These are phyloP conservation scores for Penicillium alfredii DNA, from an alignment of 495 filamentous ascomycete genomes.

Conservation along the genomic window DNA sequence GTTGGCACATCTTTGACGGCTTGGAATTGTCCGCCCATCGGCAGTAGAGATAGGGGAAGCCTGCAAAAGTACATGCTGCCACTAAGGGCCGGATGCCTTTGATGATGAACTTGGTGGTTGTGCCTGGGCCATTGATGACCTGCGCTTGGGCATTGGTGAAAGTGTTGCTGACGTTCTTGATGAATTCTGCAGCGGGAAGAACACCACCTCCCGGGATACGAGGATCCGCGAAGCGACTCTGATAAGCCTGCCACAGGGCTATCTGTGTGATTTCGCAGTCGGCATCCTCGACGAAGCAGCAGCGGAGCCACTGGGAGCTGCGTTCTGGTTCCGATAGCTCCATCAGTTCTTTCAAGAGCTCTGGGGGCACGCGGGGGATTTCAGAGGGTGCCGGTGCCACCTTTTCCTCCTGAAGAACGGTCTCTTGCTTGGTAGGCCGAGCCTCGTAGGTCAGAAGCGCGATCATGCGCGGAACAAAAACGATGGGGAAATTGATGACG, in stretches of 20 bases:
- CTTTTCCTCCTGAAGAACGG: constrained; percentile 41
- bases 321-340: constrained; percentile 77
- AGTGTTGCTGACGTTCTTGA: constrained; percentile 82
- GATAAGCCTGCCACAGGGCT: constrained; percentile 93
- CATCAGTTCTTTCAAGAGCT: constrained; percentile 71
- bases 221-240: constrained; percentile 63
- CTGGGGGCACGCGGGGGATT: constrained; percentile 68
- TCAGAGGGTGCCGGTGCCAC: constrained; percentile 47
- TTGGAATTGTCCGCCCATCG: constrained; percentile 46
- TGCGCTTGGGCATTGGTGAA: constrained; percentile 76
- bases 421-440: constrained; percentile 34
- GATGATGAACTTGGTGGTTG: constrained; percentile 81
- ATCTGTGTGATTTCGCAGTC: constrained; percentile 92
- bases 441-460: constrained; percentile 67
- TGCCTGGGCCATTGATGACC: constrained; percentile 54
- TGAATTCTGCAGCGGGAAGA: constrained; percentile 89
- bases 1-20: constrained; percentile 47
- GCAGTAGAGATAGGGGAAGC: constrained; percentile 50
- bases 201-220: constrained; percentile 49
- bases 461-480: constrained; percentile 67
- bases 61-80: constrained; percentile 64
- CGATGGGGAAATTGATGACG: constrained; percentile 54
- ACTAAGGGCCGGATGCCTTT: constrained; percentile 79
- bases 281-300: constrained; percentile 72
- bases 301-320: constrained; percentile 71